A percentile compares a stretch with the other conserved stretches of the same genome.
Evolutionary conservation across 2,329 filamentous ascomycete species (phyloP).

Genomic region (Tolypocladium capitatum): DNA sequence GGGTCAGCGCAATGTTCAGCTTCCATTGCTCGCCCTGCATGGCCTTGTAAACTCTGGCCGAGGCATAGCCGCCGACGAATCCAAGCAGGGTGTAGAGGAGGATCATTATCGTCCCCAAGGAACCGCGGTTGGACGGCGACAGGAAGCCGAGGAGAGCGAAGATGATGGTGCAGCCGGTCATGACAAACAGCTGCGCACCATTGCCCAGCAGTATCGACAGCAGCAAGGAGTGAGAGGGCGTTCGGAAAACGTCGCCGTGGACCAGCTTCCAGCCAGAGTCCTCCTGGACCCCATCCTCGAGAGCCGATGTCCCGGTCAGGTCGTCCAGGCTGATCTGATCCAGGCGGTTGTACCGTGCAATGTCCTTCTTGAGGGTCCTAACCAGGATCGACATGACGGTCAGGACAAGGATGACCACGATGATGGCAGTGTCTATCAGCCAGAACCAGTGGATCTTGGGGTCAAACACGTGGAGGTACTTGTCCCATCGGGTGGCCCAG

Average conservation of each 20-base stretch:
- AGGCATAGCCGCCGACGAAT: slow-evolving; percentile 83
- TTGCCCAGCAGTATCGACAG: slow-evolving; percentile 84
- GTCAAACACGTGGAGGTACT: slow-evolving; percentile 93
- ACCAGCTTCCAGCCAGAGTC: slow-evolving; percentile 98
- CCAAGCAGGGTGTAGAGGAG: slow-evolving; percentile 88
- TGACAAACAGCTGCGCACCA: slow-evolving; percentile 91
- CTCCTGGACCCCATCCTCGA: slow-evolving; percentile 90
- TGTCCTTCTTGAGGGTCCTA: slow-evolving; percentile 83
- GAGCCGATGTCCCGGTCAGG: slow-evolving; percentile 60
- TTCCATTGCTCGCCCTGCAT: slow-evolving; percentile 92
- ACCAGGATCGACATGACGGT: slow-evolving; percentile 90
- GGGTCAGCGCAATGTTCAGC: slow-evolving; percentile 79
- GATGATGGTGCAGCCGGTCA: slow-evolving; percentile 86
- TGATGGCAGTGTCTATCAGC: slow-evolving; percentile 87
- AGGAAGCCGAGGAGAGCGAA: slow-evolving; percentile 92
- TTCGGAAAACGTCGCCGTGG: slow-evolving; percentile 92
- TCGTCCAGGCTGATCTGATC: slow-evolving; percentile 87
- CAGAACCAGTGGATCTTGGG: slow-evolving; percentile 99
- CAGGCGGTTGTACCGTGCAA: slow-evolving; percentile 88
- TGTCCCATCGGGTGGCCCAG: slow-evolving; percentile 98
- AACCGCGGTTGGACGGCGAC: slow-evolving; percentile 89
- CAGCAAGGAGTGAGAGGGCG: slow-evolving; percentile 68
- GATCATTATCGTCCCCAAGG: slow-evolving; percentile 83
- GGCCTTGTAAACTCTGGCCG: slow-evolving; percentile 84
- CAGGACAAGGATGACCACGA: slow-evolving; percentile 80